A percentile compares a stretch with the other conserved stretches of the same genome.
Evolutionary conservation across 768 basidiomycete genomes (phyloP).

Genomic region (Tylopilus subfusipes): DNA sequence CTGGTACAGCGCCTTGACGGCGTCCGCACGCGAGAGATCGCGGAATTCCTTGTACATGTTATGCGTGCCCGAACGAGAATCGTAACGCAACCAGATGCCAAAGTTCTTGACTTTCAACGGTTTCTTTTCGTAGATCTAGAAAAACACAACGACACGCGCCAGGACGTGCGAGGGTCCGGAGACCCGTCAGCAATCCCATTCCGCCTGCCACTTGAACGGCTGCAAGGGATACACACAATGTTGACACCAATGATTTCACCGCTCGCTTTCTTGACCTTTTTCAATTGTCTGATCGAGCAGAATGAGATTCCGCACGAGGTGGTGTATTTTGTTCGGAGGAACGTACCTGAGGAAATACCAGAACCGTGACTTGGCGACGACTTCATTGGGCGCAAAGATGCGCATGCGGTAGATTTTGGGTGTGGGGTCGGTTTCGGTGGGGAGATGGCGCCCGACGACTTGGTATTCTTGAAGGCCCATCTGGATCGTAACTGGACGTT

Average conservation of each 20-base stretch:
- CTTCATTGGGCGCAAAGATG: slow-evolving; percentile 98
- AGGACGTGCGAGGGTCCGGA: slow-evolving; percentile 7
- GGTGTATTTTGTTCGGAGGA: not conserved
- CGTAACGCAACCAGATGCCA: slow-evolving; percentile 99
- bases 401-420: slow-evolving; percentile 99
- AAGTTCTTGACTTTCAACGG: slow-evolving; percentile 99
- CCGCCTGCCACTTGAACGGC: slow-evolving; percentile 88
- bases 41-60: slow-evolving; percentile 99
- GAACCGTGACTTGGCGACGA: slow-evolving; percentile 98
- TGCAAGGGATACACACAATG: slow-evolving; percentile 78
- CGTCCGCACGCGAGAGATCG: slow-evolving; percentile 89
- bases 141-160: slow-evolving; percentile 16
- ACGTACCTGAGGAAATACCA: slow-evolving; percentile 96
- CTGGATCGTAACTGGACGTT: slow-evolving; percentile 30
- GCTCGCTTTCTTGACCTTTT: slow-evolving; percentile 99
- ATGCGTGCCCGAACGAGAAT: slow-evolving; percentile 99
- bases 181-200: slow-evolving; percentile 56
- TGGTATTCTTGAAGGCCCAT: slow-evolving; percentile 91
- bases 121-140: slow-evolving; percentile 95
- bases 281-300: slow-evolving; percentile 64
- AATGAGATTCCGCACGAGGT: not conserved
- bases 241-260: slow-evolving; percentile 99
- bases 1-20: slow-evolving; percentile 96
- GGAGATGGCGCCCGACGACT: slow-evolving; percentile 96
- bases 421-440: slow-evolving; percentile 86